Percentiles rank a stretch among this genome's conserved stretches.
These are phyloP conservation scores for Verticillium klebahnii DNA, from an alignment of 2,329 filamentous ascomycete genomes.

Conservation along the genomic window DNA sequence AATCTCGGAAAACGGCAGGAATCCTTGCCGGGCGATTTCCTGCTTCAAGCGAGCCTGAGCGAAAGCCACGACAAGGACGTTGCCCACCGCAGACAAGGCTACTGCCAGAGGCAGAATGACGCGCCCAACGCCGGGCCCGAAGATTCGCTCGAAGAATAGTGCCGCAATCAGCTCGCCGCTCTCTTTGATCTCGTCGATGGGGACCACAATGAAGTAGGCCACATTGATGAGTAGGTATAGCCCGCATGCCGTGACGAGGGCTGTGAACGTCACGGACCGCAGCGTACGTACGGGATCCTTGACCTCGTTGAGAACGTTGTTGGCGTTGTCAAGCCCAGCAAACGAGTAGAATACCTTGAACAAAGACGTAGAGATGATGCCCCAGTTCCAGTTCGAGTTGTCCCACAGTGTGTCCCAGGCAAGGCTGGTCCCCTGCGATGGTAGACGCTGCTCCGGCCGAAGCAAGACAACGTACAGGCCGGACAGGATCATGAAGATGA, in stretches of 20 bases:
- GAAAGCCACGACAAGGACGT: slow-evolving; percentile 71
- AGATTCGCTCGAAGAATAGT: slow-evolving; percentile 60
- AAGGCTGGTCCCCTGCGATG: slow-evolving; percentile 9
- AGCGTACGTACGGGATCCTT: slow-evolving; percentile 63
- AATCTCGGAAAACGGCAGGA: slow-evolving; percentile 58
- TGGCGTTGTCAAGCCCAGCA: slow-evolving; percentile 60
- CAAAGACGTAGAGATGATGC: slow-evolving; percentile 60
- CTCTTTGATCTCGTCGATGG: slow-evolving; percentile 60
- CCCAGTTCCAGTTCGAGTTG: slow-evolving; percentile 65
- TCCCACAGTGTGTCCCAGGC: slow-evolving; percentile 55
- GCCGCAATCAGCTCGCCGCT: slow-evolving; percentile 66
- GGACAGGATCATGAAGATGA: slow-evolving; percentile 57
- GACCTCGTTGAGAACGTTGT: slow-evolving; percentile 69
- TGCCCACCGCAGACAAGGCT: slow-evolving; percentile 63
- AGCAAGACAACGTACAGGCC: slow-evolving; percentile 55
- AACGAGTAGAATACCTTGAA: slow-evolving; percentile 70
- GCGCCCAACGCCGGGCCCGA: slow-evolving; percentile 54
- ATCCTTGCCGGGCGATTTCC: slow-evolving; percentile 67
- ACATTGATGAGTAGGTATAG: slow-evolving; percentile 66
- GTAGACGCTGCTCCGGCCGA: slow-evolving; percentile 17
- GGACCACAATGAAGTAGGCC: slow-evolving; percentile 58
- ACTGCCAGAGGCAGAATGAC: slow-evolving; percentile 58
- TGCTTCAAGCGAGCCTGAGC: slow-evolving; percentile 65
- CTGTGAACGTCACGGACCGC: slow-evolving; percentile 55
- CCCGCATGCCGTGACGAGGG: slow-evolving; percentile 55